Evolutionary conservation across 441 rosid species (phyloP).

Genomic region (Mallotus repandus): DNA sequence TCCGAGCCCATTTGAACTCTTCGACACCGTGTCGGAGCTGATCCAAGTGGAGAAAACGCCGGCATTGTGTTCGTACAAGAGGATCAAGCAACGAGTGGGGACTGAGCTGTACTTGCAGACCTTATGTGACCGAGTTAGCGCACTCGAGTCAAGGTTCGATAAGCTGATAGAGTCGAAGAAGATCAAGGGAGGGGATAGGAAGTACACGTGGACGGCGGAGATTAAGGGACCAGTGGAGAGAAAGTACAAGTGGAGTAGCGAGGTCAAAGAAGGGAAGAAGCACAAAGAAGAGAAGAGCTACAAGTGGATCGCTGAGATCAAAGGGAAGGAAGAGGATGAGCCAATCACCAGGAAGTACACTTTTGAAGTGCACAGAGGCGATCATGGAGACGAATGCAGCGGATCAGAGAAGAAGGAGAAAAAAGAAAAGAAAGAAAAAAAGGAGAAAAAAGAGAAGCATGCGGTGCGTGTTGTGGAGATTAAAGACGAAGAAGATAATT

Average conservation of each 20-base stretch:
- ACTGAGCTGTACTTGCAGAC: conserved; percentile 45
- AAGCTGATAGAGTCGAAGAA: conserved; percentile 36
- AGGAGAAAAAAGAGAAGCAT: conserved; percentile 38
- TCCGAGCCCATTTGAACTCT: conserved; percentile 42
- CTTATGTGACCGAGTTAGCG: conserved; percentile 59
- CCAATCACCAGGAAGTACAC: conserved; percentile 52
- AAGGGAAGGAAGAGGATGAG: conserved; percentile 53
- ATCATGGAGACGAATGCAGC: conserved; percentile 34
- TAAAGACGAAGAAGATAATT: conserved; percentile 40
- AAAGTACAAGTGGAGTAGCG: conserved; percentile 72
- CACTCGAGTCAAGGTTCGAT: conserved; percentile 71
- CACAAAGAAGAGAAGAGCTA: conserved; percentile 48
- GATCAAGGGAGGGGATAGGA: conserved; percentile 45
- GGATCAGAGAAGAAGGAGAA: conserved; percentile 41
- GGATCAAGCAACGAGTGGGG: conserved; percentile 40
- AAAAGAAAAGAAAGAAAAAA: conserved; percentile 6
- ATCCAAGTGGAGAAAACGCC: conserved; percentile 48
- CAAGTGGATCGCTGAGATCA: conserved; percentile 75
- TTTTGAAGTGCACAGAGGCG: conserved; percentile 27
- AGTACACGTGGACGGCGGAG: conserved; percentile 78
- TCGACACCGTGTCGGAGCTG: conserved; percentile 40
- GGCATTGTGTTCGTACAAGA: conserved; percentile 45
- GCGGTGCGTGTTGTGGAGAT: conserved; percentile 59
- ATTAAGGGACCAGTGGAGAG: conserved; percentile 58
- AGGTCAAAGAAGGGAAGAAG: conserved; percentile 48